Evolutionary conservation across 331 rosid species (phyloP), one percentile per base, ranked within the genome.

Genomic region (Cucumis variabilis): DNA sequence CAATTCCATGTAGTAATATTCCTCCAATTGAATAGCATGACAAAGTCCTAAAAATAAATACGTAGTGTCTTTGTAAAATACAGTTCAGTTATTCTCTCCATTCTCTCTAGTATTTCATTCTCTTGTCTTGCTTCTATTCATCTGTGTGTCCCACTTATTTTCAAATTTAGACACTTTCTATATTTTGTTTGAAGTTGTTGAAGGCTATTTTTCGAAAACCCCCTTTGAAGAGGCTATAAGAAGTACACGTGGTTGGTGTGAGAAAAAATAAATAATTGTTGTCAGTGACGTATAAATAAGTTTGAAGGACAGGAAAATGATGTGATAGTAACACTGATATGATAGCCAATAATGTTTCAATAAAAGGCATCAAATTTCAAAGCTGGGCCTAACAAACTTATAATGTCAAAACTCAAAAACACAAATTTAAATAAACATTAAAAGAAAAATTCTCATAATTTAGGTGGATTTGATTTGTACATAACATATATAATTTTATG

Each of bases 181-280:
- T 3, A 41, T 41, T 41, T 41, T 46, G 12, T 46, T 46, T 46
- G 8, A 46, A 46, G 51, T 5, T 46, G 51, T 46, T 10, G 51
- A 46, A 46, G 6, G 51, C 51, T 46, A 46, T 46, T 50, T 50
- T 50, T 50, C 2, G 13, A 11, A 11, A 50, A 1, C 11, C 1
- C 9, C 21, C 37, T 48, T 48, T 41, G 44, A 7, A 41, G 44
- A 41, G 83, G 83, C 14, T 77, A 21, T n/a, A 7, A 50, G 41
- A 50, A 50, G 65, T 3, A 65, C 83, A 77, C 83, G 83, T 77
- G 83, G 83, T 77, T 50, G 83, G 65, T 50, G n/a, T 76, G 3
- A 60, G 8, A 77, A 50, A 50, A 50, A n/a, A 6, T 0, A 3
- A 41, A 41, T 41, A 41, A 41, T 37, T 2, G 5, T 37, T 37